phyloP scores from a whole-genome alignment of 306 rosid genomes.

The Crataegus laevigata region DNA sequence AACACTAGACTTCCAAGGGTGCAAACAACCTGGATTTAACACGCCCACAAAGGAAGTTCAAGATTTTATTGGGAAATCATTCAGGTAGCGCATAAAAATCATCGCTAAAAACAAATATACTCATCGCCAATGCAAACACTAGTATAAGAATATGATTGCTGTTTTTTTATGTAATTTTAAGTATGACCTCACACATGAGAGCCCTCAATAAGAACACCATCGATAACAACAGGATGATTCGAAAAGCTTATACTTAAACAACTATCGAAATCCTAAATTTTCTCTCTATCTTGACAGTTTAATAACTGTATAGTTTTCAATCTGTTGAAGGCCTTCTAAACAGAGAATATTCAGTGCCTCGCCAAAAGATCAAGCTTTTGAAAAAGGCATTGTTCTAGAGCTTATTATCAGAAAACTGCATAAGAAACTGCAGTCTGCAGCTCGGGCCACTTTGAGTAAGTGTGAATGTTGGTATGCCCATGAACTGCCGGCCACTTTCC shows the following conservation, averaged over 20 bases:
- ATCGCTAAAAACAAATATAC: not conserved
- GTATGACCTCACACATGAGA: not conserved
- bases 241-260: not conserved
- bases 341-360: not conserved
- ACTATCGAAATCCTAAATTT: not conserved
- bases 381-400: not conserved
- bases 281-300: too few species aligned
- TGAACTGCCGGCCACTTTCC: not conserved
- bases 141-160: not conserved
- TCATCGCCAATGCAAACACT: not conserved
- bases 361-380: not conserved
- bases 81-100: not conserved
- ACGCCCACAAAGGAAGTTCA: not conserved
- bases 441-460: not conserved
- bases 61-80: not conserved
- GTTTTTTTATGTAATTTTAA: not conserved
- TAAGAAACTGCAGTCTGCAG: not conserved
- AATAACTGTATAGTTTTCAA: too few species aligned
- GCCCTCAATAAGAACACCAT: not conserved
- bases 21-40: slow-evolving; percentile 56
- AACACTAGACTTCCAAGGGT: slow-evolving; percentile 67
- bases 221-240: not conserved
- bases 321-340: not conserved
- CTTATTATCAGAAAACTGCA: not conserved
- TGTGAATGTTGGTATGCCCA: not conserved